Evolutionary conservation across 306 rosid genomes (phyloP).

Genomic region (Luffa acutangula): DNA sequence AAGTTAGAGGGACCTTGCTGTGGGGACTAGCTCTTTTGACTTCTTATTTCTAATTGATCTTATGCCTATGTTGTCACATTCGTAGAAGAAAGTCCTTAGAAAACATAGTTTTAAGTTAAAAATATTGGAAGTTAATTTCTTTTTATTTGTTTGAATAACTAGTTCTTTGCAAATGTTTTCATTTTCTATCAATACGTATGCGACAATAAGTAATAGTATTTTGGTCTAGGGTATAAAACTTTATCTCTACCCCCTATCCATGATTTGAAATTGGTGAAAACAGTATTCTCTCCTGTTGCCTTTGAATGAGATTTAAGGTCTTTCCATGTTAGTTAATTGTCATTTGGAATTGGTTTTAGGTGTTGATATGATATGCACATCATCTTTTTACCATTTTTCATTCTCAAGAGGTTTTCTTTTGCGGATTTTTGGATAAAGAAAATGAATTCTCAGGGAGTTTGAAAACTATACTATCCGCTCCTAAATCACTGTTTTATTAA

Average conservation of each 20-base stretch:
- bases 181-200: background rate
- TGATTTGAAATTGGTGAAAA: background rate
- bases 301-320: background rate
- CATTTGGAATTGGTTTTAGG: background rate
- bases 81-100: background rate
- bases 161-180: background rate
- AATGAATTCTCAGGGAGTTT: background rate
- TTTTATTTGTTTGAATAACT: background rate
- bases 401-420: background rate
- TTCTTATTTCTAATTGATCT: background rate
- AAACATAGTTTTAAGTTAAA: background rate
- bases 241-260: background rate
- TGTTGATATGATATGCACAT: background rate
- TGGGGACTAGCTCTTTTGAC: background rate
- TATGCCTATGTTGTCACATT: background rate
- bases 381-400: background rate
- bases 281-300: background rate
- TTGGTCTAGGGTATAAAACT: background rate
- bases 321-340: background rate
- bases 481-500: background rate
- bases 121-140: background rate
- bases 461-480: background rate
- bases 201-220: background rate
- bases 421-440: background rate
- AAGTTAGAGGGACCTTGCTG: background rate